phyloP scores from a whole-genome alignment of 345 rosid species.

The Schrenkiella parvula region DNA sequence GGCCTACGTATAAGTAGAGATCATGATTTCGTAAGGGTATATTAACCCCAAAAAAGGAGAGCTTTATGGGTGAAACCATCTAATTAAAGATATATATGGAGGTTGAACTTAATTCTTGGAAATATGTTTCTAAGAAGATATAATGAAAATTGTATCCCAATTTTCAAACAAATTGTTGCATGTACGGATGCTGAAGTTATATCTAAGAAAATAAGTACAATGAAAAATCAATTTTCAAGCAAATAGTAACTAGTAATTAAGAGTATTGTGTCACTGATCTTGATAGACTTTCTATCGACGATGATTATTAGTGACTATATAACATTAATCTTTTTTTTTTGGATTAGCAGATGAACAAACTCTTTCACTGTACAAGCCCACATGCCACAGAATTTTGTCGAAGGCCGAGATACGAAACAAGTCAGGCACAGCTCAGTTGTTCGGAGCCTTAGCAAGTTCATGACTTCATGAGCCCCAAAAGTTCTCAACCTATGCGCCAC shows the following conservation, averaged over 20 bases:
- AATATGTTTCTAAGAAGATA: neutral
- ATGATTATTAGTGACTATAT: neutral
- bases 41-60: too few species aligned
- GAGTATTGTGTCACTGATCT: neutral
- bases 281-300: neutral
- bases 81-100: neutral
- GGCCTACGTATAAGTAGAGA: neutral
- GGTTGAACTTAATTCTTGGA: neutral
- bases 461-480: neutral
- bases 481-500: neutral
- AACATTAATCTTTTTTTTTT: too few species aligned
- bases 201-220: neutral
- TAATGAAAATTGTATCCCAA: neutral
- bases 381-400: neutral
- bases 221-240: neutral
- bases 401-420: neutral
- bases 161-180: neutral
- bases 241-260: neutral
- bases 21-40: too few species aligned
- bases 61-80: conserved; percentile 1
- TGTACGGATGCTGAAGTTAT: neutral
- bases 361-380: neutral
- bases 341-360: neutral
- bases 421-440: neutral
- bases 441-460: neutral